Percentiles rank a stretch among this genome's conserved stretches.
Conservation (phyloP, 257 asterid genomes). For the Osmanthus fragrans region DNA sequence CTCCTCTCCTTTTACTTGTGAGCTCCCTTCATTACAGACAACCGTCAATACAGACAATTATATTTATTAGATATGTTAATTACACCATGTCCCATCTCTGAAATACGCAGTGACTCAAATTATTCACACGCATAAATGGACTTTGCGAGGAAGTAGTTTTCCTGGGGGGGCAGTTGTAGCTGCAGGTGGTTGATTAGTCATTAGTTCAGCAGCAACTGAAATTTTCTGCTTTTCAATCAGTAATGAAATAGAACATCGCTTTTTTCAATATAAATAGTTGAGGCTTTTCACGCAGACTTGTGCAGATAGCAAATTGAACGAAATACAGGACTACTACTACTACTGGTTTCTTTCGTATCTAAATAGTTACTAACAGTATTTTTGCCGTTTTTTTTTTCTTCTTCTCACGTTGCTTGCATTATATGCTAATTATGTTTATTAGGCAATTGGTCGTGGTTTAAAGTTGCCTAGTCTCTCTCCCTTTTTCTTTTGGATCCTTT, state of each 20-base stretch:
- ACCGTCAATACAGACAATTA: not conserved
- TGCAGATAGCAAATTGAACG: not conserved
- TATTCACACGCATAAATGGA: not conserved
- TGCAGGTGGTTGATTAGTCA: too few relatives aligned
- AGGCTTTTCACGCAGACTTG: not conserved
- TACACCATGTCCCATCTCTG: not conserved
- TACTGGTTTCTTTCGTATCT: not conserved
- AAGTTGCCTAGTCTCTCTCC: not conserved
- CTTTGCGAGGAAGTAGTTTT: not conserved
- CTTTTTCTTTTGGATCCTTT: conserved; percentile 3
- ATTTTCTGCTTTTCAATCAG: not conserved
- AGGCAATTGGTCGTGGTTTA: not conserved
- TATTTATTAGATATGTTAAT: too few relatives aligned
- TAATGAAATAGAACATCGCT: not conserved
- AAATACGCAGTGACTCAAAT: not conserved
- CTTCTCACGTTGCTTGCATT: not conserved
- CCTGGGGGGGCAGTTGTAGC: not conserved
- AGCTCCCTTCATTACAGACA: not conserved
- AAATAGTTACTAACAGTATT: not conserved
- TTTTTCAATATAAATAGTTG: not conserved
- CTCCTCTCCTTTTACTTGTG: conserved; percentile 1
- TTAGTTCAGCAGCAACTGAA: not conserved
- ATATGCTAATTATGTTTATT: not conserved
- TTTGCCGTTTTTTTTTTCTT: too few relatives aligned
- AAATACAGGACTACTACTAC: not conserved